Evolutionary conservation across 2,329 filamentous ascomycete genomes (phyloP).

Genomic region (Diaporthe longicolla): DNA sequence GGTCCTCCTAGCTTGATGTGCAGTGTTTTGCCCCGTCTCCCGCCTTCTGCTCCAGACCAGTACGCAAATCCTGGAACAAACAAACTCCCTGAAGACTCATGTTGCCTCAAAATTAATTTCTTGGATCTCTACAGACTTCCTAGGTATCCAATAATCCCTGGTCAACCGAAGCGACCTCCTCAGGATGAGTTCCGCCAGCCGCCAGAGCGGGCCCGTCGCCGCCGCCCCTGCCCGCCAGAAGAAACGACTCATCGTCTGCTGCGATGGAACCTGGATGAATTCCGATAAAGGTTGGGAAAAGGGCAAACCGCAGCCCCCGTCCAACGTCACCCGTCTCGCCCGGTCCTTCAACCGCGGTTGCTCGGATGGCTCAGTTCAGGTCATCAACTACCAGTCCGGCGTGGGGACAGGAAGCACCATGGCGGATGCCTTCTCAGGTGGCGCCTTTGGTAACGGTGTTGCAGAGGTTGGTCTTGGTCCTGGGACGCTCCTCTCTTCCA

Average conservation of each 20-base stretch:
- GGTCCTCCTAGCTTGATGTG: neutral
- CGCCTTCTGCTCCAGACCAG: neutral
- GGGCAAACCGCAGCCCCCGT: conserved; percentile 65
- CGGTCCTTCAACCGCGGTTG: conserved; percentile 68
- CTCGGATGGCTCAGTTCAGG: conserved; percentile 67
- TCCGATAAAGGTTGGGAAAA: conserved; percentile 63
- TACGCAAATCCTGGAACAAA: neutral
- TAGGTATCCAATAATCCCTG: conserved; percentile 13
- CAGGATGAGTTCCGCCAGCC: conserved; percentile 9
- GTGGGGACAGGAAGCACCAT: conserved; percentile 68
- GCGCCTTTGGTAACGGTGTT: conserved; percentile 69
- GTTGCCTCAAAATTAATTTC: neutral
- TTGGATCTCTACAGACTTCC: conserved; percentile 19
- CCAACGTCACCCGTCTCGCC: conserved; percentile 73
- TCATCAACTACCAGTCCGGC: conserved; percentile 73
- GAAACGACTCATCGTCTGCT: conserved; percentile 67
- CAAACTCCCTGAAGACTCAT: neutral
- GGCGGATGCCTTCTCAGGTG: conserved; percentile 66
- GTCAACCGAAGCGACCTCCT: too few relatives aligned
- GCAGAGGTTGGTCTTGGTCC: conserved; percentile 57
- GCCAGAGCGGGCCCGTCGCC: neutral
- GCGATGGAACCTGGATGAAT: conserved; percentile 69
- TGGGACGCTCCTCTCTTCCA: neutral
- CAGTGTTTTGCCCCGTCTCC: conserved; percentile 1
- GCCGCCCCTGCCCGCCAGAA: conserved; percentile 39